A percentile compares a stretch with the other conserved stretches of the same genome.
phyloP scores from a whole-genome alignment of 2,329 filamentous ascomycete genomes.

The Metarhizium robertsii region DNA sequence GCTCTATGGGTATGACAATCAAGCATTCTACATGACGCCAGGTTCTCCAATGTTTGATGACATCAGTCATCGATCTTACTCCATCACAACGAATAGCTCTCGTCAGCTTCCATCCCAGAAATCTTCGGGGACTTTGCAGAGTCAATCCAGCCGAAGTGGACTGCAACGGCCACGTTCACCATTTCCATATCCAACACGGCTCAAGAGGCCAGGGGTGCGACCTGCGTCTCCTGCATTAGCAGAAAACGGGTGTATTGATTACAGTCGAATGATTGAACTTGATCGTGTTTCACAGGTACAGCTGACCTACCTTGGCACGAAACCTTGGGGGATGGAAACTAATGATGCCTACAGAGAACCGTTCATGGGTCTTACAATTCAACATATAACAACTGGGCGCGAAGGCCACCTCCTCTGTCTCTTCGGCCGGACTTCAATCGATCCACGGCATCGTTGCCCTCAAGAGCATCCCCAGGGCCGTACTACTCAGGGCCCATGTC shows the following conservation, averaged over 20 bases:
- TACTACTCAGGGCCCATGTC: conserved; percentile 12
- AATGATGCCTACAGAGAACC: conserved; percentile 30
- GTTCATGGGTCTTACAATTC: conserved; percentile 32
- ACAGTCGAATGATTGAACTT: conserved; percentile 40
- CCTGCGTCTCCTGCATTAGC: conserved; percentile 40
- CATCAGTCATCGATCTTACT: conserved; percentile 41
- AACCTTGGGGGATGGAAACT: not conserved
- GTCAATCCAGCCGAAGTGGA: conserved; percentile 30
- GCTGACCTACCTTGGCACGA: not conserved
- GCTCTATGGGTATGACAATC: conserved; percentile 43
- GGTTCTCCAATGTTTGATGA: conserved; percentile 35
- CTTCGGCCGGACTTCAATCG: conserved; percentile 30
- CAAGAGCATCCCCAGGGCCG: conserved; percentile 17
- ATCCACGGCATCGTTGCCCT: conserved; percentile 30
- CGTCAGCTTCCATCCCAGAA: conserved; percentile 35
- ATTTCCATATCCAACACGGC: conserved; percentile 47
- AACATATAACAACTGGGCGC: conserved; percentile 23
- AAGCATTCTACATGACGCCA: conserved; percentile 32
- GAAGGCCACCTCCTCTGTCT: conserved; percentile 28
- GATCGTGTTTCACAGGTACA: conserved; percentile 37
- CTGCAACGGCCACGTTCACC: conserved; percentile 48
- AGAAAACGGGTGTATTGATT: conserved; percentile 37
- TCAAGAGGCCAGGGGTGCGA: conserved; percentile 43
- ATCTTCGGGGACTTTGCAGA: conserved; percentile 39
- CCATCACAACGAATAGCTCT: conserved; percentile 43